phyloP scores from a whole-genome alignment of 768 basidiomycete species.

The Pholiota microspora region DNA sequence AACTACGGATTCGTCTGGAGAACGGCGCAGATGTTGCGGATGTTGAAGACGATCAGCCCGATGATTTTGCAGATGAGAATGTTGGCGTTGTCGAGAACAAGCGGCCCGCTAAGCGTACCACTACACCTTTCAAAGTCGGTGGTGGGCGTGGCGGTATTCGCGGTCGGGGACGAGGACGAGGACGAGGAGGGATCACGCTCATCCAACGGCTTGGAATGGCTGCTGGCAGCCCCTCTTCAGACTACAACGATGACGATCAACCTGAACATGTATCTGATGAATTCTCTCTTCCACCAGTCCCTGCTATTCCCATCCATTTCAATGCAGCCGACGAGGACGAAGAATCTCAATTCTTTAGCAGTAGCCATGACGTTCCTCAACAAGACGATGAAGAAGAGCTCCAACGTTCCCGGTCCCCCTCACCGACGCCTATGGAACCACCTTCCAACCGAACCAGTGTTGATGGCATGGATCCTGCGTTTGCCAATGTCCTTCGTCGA shows the following conservation, averaged over 20 bases:
- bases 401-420: conserved; percentile 24
- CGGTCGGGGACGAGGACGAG: conserved; percentile 51
- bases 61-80: conserved; percentile 36
- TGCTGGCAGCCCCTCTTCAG: conserved; percentile 48
- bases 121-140: conserved; percentile 56
- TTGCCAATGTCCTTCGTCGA: conserved; percentile 75
- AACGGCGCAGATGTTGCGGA: conserved; percentile 34
- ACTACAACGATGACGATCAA: conserved; percentile 40
- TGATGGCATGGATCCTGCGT: conserved; percentile 86
- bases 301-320: conserved; percentile 37
- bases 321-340: conserved; percentile 35
- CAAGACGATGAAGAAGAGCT: conserved; percentile 25
- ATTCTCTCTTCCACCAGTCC: conserved; percentile 38
- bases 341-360: conserved; percentile 34
- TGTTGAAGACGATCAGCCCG: conserved; percentile 43
- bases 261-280: conserved; percentile 23
- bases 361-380: conserved; percentile 22
- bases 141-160: conserved; percentile 41
- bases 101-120: conserved; percentile 30
- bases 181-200: conserved; percentile 51
- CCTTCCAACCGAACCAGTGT: conserved; percentile 67
- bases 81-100: conserved; percentile 44
- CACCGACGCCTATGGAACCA: conserved; percentile 34
- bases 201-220: conserved; percentile 64
- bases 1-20: conserved; percentile 53